Conservation (phyloP, 805 yeast species). For the Ogataea neopini region DNA sequence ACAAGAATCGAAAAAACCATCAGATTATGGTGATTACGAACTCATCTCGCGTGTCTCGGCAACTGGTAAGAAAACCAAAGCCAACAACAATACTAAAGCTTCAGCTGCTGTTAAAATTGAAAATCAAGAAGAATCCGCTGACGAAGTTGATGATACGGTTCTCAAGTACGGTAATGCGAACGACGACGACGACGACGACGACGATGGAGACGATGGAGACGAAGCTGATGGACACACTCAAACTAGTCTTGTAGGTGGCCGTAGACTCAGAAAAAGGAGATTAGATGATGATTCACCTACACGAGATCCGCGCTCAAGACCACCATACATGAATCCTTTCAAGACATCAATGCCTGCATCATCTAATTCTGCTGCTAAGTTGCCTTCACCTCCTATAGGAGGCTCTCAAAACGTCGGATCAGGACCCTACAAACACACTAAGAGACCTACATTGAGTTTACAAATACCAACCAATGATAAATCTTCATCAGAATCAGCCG, state of each 20-base stretch:
- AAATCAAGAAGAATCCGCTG: slow-evolving; percentile 8
- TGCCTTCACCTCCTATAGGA: slow-evolving; percentile 4
- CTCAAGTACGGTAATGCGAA: slow-evolving; percentile 9
- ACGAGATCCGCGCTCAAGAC: slow-evolving; percentile 5
- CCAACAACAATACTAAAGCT: background rate
- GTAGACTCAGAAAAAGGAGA: slow-evolving; percentile 1
- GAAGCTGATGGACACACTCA: background rate
- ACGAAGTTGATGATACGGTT: slow-evolving; percentile 12
- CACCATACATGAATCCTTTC: slow-evolving; percentile 5
- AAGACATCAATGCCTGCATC: slow-evolving; percentile 6
- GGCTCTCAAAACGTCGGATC: background rate
- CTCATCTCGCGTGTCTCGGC: slow-evolving; percentile 33
- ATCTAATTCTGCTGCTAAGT: background rate
- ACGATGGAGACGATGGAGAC: slow-evolving; percentile 5
- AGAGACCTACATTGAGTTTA: slow-evolving; percentile 61
- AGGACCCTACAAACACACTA: slow-evolving; percentile 11
- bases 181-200: slow-evolving; percentile 17
- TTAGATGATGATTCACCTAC: slow-evolving; percentile 7
- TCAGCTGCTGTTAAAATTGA: slow-evolving; percentile 2
- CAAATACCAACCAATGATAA: slow-evolving; percentile 53
- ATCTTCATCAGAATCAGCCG: slow-evolving; percentile 40
- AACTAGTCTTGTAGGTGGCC: background rate
- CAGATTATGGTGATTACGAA: slow-evolving; percentile 63
- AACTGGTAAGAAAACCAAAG: slow-evolving; percentile 20
- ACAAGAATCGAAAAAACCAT: slow-evolving; percentile 66